A percentile compares a stretch with the other conserved stretches of the same genome.
These are phyloP conservation scores for Penicillium simplicissimum DNA, from an alignment of 495 filamentous ascomycete genomes.

Conservation along the genomic window DNA sequence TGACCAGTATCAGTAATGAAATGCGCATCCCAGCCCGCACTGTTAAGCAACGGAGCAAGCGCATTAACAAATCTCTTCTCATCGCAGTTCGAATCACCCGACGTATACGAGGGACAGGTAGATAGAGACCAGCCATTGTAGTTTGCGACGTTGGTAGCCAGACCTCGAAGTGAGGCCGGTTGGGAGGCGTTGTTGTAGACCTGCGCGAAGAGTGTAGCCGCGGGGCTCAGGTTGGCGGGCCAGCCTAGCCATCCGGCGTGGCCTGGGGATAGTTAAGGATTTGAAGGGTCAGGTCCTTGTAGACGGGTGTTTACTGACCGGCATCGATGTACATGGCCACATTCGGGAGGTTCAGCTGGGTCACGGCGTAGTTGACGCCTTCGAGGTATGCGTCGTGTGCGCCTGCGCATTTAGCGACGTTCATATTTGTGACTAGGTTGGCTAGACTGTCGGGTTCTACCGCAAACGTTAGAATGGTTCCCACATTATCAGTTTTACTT, in stretches of 20 bases:
- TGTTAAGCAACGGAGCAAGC: constrained; percentile 60
- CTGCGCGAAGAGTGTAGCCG: constrained; percentile 65
- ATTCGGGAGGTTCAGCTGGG: constrained; percentile 70
- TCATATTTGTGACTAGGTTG: constrained; percentile 77
- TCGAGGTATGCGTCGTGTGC: constrained; percentile 65
- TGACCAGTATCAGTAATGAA: constrained; percentile 71
- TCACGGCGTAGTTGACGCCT: constrained; percentile 71
- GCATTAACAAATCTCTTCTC: constrained; percentile 72
- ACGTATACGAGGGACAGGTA: constrained; percentile 47
- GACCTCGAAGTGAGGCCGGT: constrained; percentile 67
- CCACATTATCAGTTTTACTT: neutral
- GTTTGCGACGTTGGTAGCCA: constrained; percentile 78
- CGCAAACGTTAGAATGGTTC: constrained; percentile 30
- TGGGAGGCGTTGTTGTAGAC: constrained; percentile 66
- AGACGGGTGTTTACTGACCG: constrained; percentile 37
- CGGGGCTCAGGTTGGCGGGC: constrained; percentile 73
- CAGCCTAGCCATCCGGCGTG: constrained; percentile 77
- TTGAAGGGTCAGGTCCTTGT: too few relatives aligned
- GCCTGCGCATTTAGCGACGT: constrained; percentile 62
- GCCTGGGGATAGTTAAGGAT: too few relatives aligned
- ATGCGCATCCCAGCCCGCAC: constrained; percentile 66
- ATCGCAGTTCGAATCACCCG: constrained; percentile 54
- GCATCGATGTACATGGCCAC: constrained; percentile 84
- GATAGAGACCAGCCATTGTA: constrained; percentile 64
- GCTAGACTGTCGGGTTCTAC: constrained; percentile 76